Conservation (phyloP, 176 grass and related monocot species). For the Alloteropsis semialata region DNA sequence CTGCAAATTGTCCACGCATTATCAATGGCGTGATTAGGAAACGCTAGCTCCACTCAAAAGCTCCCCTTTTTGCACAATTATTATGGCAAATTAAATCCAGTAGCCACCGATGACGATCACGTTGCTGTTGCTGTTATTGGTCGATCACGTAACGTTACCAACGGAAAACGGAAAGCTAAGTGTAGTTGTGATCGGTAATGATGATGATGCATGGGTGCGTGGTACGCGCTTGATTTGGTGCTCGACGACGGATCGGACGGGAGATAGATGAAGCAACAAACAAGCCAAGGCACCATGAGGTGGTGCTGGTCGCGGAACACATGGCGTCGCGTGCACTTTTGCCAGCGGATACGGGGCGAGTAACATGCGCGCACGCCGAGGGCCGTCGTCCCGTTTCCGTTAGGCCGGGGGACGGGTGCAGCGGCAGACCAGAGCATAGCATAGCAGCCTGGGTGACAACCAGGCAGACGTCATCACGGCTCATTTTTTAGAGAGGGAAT, state of each 20-base stretch:
- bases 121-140: conserved; percentile 3
- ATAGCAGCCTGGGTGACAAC: not conserved
- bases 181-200: no score
- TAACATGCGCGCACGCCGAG: conserved; percentile 31
- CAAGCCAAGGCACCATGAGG: no score
- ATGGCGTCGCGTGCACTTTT: conserved; percentile 20
- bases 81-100: not conserved
- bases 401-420: not conserved
- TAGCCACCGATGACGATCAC: not conserved
- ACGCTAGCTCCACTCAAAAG: not conserved
- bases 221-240: no score
- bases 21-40: not conserved
- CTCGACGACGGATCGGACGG: no score
- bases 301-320: no score
- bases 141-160: not conserved
- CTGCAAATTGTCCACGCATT: not conserved
- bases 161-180: not conserved
- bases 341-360: not conserved
- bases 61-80: not conserved
- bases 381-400: conserved; percentile 12
- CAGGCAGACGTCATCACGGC: not conserved
- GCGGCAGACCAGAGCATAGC: no score
- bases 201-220: no score
- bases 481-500: no score
- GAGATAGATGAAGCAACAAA: no score